A percentile compares a stretch with the other conserved stretches of the same genome.
Evolutionary conservation across 768 basidiomycete species (phyloP).

Genomic region (Mycena pura): DNA sequence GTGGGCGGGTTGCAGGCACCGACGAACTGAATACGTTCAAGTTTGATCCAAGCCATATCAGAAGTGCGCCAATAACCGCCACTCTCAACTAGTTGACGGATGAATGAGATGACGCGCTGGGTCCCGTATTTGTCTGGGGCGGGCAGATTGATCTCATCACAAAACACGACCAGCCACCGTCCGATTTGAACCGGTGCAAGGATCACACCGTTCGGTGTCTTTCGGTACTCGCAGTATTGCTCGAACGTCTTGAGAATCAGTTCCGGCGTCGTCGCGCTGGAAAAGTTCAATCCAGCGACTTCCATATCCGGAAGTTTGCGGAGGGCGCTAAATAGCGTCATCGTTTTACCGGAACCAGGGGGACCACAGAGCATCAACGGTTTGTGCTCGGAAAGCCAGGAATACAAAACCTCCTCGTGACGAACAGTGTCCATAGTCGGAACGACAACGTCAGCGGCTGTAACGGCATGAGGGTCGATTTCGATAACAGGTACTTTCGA

Average conservation of each 20-base stretch:
- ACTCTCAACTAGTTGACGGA: slow-evolving; percentile 94
- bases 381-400: slow-evolving; percentile 98
- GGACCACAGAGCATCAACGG: slow-evolving; percentile 98
- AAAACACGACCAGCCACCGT: slow-evolving; percentile 99
- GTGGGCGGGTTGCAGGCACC: slow-evolving; percentile 99
- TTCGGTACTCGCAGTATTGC: slow-evolving; percentile 98
- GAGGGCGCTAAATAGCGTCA: slow-evolving; percentile 98
- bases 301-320: slow-evolving; percentile 99
- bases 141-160: slow-evolving; percentile 98
- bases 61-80: slow-evolving; percentile 94
- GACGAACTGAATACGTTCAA: slow-evolving; percentile 99
- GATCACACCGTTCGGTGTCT: slow-evolving; percentile 97
- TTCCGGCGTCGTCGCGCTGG: slow-evolving; percentile 97
- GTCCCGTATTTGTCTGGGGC: slow-evolving; percentile 98
- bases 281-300: slow-evolving; percentile 98
- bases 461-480: slow-evolving; percentile 95
- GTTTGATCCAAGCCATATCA: slow-evolving; percentile 96
- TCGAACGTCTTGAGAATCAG: slow-evolving; percentile 99
- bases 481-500: slow-evolving; percentile 92
- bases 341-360: slow-evolving; percentile 99
- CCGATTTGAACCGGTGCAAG: slow-evolving; percentile 94
- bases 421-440: slow-evolving; percentile 98
- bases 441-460: slow-evolving; percentile 95
- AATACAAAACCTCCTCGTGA: slow-evolving; percentile 98
- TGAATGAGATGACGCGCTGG: slow-evolving; percentile 97